phyloP scores from a whole-genome alignment of 2,329 filamentous ascomycete genomes.

The Fusarium veterinarium region DNA sequence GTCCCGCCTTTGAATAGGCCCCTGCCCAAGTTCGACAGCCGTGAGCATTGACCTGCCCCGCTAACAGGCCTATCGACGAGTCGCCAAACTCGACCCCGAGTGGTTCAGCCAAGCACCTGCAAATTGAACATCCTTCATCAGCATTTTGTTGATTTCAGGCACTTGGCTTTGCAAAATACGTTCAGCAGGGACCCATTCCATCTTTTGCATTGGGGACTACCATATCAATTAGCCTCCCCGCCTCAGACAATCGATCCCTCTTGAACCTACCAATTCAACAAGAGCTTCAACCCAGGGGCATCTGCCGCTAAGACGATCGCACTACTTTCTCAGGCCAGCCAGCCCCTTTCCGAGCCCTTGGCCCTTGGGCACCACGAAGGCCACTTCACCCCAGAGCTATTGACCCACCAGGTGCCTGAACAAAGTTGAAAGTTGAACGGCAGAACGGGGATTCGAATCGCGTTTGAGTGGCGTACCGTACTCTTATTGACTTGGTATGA shows the following conservation, averaged over 20 bases:
- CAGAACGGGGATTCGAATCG: conserved; percentile 39
- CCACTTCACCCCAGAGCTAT: conserved; percentile 31
- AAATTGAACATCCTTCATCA: conserved; percentile 33
- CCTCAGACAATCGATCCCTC: conserved; percentile 3
- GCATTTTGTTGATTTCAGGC: conserved; percentile 22
- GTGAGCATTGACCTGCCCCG: conserved; percentile 44
- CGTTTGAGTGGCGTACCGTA: conserved; percentile 37
- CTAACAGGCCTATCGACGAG: conserved; percentile 38
- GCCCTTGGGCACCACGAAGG: conserved; percentile 36
- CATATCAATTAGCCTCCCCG: conserved; percentile 1
- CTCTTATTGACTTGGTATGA: conserved; percentile 45
- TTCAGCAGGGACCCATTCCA: conserved; percentile 25
- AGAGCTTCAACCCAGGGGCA: conserved; percentile 9
- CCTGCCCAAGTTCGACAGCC: conserved; percentile 39
- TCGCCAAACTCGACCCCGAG: conserved; percentile 33
- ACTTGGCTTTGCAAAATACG: conserved; percentile 9
- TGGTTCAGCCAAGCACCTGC: conserved; percentile 33
- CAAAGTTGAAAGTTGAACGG: conserved; percentile 37
- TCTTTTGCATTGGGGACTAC: conserved; percentile 29
- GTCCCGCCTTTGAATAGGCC: conserved; percentile 29
- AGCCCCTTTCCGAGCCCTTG: conserved; percentile 42
- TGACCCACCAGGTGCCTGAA: conserved; percentile 40
- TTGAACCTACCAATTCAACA: conserved; percentile 7
- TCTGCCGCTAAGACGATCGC: conserved; percentile 38
- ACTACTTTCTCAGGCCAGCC: conserved; percentile 34